phyloP scores from a whole-genome alignment of 2,329 filamentous ascomycete genomes.

The Westerdykella ornata region DNA sequence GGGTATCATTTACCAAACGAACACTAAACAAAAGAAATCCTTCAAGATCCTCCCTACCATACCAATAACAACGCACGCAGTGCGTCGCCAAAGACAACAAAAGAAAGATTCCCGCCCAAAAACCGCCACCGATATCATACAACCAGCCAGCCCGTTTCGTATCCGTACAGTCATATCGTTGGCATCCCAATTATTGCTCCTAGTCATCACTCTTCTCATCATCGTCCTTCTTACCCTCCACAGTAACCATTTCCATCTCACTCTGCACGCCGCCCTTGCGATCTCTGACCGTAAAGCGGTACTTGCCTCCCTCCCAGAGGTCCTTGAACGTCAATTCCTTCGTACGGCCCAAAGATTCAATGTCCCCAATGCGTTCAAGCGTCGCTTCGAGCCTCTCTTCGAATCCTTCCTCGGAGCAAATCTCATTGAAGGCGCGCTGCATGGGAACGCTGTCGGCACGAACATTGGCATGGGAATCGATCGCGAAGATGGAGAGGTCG shows the following conservation, averaged over 20 bases:
- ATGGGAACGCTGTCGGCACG: conserved; percentile 93
- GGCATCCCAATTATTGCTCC: not conserved
- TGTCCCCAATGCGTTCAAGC: conserved; percentile 77
- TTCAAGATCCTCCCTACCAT: too few relatives aligned
- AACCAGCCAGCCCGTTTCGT: too few relatives aligned
- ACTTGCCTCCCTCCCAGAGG: conserved; percentile 75
- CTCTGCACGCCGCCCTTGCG: conserved; percentile 23
- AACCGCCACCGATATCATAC: too few relatives aligned
- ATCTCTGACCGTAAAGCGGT: conserved; percentile 40
- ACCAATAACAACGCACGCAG: too few relatives aligned
- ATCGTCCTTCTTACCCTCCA: conserved; percentile 23
- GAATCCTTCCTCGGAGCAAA: conserved; percentile 72
- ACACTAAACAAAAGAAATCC: too few relatives aligned
- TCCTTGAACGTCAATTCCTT: conserved; percentile 94
- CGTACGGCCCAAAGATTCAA: conserved; percentile 89
- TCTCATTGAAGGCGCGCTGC: conserved; percentile 83
- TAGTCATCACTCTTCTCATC: conserved; percentile 17
- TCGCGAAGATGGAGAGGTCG: conserved; percentile 90
- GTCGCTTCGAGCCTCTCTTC: conserved; percentile 76
- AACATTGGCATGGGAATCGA: conserved; percentile 79
- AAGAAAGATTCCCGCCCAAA: too few relatives aligned
- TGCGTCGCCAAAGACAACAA: too few relatives aligned
- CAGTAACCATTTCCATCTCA: conserved; percentile 29
- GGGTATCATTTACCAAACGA: too few relatives aligned
- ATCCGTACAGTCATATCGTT: too few relatives aligned